Evolutionary conservation across 495 filamentous ascomycete genomes (phyloP), one percentile per base, ranked within the genome.

Genomic region (Annulohypoxylon bovei): DNA sequence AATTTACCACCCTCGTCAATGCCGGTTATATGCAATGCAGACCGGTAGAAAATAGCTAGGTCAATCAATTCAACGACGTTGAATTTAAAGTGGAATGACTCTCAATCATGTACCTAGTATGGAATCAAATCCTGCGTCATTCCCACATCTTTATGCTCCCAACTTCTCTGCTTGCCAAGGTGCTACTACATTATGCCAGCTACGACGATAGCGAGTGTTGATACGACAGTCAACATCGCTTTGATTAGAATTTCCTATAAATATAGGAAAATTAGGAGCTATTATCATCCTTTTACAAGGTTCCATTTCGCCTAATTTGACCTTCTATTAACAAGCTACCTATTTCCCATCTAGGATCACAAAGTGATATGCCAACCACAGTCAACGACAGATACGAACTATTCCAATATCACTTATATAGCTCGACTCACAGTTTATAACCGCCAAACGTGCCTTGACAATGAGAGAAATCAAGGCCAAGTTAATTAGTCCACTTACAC

Each of bases 11-110:
- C 52, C 22, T 46, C 39, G 11, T 57, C 18, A 46, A 30, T 18
- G 14, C 67, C 67, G 67, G 67, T 53, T 70, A 70, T 69, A 70
- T 70, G 60, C 54, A 30, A 27, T n/a, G n/a, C 47, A 55, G 44
- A 12, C 67, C 67, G 61, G 67, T 49, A 65, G 44, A 65, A 49
- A 16, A 22, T 39, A 27, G 20, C 20, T 37, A 46, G 22, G 44
- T 57, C n/a, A 22, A 60, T 65, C 8, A 61, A 50, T 25, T 37
- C 46, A 23, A 60, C 16, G 16, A 42, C 53, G n/a, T 53, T 53
- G 46, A 32, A 40, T 44, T 3, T 66, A 40, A 49, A 40, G 63
- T 57, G 33, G 40, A 16, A 12, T 32, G 16, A 4, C 40, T 47
- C 9, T 39, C 55, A 49, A 69, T 37, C 25, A 50, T 63, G 32